Conservation (phyloP, 2,329 filamentous ascomycete species). For the Diaporthe sp. region DNA sequence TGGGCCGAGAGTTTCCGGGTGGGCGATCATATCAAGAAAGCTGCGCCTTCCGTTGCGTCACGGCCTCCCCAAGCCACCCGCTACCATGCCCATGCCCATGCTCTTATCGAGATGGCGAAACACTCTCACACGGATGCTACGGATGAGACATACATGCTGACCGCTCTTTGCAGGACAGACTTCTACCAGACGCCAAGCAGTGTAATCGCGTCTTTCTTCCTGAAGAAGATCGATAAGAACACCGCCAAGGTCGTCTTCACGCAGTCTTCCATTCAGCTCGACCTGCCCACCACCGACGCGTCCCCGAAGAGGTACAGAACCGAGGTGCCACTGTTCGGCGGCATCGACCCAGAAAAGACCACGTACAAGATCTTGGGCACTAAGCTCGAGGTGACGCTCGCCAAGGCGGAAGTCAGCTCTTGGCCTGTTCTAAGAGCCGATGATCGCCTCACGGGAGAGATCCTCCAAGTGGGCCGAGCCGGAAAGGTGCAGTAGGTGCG, state of each 20-base stretch:
- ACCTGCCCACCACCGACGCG: constrained; percentile 86
- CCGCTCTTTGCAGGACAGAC: constrained; percentile 71
- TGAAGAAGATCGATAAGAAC: constrained; percentile 96
- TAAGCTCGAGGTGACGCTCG: constrained; percentile 85
- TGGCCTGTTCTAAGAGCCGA: constrained; percentile 90
- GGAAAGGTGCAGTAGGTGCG: constrained; percentile 56
- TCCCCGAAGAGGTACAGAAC: constrained; percentile 82
- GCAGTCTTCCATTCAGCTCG: constrained; percentile 74
- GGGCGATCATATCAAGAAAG: constrained; percentile 2
- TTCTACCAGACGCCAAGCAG: constrained; percentile 92
- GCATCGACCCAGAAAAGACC: constrained; percentile 81
- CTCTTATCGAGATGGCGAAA: constrained; percentile 6
- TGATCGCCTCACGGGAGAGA: constrained; percentile 77
- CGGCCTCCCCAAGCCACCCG: constrained; percentile 20
- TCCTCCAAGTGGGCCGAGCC: constrained; percentile 89
- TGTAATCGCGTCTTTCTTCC: constrained; percentile 91
- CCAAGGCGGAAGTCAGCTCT: constrained; percentile 78
- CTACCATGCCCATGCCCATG: constrained; percentile 1
- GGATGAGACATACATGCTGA: constrained; percentile 22
- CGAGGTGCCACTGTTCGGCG: constrained; percentile 79
- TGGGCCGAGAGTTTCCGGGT: constrained; percentile 12
- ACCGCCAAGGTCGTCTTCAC: constrained; percentile 79
- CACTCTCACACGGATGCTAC: constrained; percentile 12
- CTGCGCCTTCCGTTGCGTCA: constrained; percentile 21
- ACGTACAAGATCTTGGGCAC: constrained; percentile 87